Evolutionary conservation across 495 filamentous ascomycete genomes (phyloP).

Genomic region (Neurospora sp.): DNA sequence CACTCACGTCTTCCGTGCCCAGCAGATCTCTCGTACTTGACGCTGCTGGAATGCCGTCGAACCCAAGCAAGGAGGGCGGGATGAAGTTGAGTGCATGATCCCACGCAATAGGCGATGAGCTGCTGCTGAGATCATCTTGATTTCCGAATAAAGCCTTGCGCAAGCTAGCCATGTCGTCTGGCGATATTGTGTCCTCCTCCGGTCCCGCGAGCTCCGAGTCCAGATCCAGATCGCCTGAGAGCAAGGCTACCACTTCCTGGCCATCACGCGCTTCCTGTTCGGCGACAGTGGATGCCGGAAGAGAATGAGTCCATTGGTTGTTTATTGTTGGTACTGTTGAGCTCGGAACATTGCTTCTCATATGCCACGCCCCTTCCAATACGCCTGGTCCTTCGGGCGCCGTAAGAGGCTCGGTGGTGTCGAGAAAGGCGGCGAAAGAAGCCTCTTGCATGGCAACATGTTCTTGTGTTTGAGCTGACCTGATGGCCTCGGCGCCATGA

Average conservation of each 20-base stretch:
- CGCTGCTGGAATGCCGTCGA: constrained; percentile 1
- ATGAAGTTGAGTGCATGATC: constrained; percentile 34
- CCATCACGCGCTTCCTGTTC: constrained; percentile 35
- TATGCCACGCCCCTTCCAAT: constrained; percentile 11
- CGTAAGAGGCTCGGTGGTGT: constrained; percentile 19
- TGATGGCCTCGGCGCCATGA: constrained; percentile 24
- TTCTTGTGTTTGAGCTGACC: constrained; percentile 18
- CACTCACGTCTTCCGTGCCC: constrained; percentile 24
- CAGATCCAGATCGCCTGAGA: constrained; percentile 16
- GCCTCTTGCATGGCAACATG: constrained; percentile 29
- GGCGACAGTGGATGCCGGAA: constrained; percentile 8
- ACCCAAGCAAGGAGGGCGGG: constrained; percentile 12
- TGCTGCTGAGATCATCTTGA: neutral
- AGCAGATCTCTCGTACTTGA: constrained; percentile 14
- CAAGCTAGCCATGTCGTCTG: constrained; percentile 16
- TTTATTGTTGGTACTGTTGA: neutral
- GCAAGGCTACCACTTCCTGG: constrained; percentile 32
- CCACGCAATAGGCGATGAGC: constrained; percentile 19
- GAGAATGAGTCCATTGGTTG: neutral
- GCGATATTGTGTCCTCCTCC: constrained; percentile 8
- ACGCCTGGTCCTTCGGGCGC: constrained; percentile 14
- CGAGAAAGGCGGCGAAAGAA: constrained; percentile 35
- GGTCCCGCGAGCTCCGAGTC: constrained; percentile 10
- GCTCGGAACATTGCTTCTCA: neutral
- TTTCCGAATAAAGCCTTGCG: constrained; percentile 26